Evolutionary conservation across 306 rosid species (phyloP), one percentile per base, ranked within the genome.

Genomic region (Abrus precatorius): DNA sequence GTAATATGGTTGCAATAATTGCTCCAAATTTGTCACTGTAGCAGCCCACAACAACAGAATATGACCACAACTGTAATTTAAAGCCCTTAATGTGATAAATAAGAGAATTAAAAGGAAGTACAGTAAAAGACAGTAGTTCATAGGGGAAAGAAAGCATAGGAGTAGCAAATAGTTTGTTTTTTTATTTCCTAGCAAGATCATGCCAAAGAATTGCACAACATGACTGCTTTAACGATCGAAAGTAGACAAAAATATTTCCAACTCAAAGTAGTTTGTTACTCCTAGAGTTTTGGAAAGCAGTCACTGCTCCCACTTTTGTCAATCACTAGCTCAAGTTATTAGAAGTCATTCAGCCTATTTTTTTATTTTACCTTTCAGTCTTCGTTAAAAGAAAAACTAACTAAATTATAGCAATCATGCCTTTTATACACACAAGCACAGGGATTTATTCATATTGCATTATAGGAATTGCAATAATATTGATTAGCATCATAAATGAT

Each of bases 291-390:
- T 49, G 30, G 40, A 84, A 14, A 72, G 55, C 80, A 65, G 47
- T 73, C 83, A 72, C 66, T 28, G 56, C 60, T 68, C 74, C 86
- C 59, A 55, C 64, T 43, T 71, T n/a, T 8, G 12, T n/a, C 43
- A 65, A 78, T 72, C 55, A 72, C 49, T 59, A 55, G 66, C 76
- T 65, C 40, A 48, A 64, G 10, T 78, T 64, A 34, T 63, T 63
- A 20, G 55, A 52, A 64, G 64, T 80, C 50, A 65, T 65, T 65
- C 14, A 55, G 6, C 45, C 65, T 61, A 28, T 20, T 40, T 49
- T 32, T 57, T 40, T 60, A 80, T 70, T 47, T 36, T 54, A 71
- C 59, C 65, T 72, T 55, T 45, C 30, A 44, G 40, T 66, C 56
- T 72, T 54, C 56, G 28, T n/a, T 44, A 40, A 56, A 78, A 45